These are phyloP conservation scores for Trichoderma breve DNA, from an alignment of 2,329 filamentous ascomycete genomes.

Conservation along the genomic window DNA sequence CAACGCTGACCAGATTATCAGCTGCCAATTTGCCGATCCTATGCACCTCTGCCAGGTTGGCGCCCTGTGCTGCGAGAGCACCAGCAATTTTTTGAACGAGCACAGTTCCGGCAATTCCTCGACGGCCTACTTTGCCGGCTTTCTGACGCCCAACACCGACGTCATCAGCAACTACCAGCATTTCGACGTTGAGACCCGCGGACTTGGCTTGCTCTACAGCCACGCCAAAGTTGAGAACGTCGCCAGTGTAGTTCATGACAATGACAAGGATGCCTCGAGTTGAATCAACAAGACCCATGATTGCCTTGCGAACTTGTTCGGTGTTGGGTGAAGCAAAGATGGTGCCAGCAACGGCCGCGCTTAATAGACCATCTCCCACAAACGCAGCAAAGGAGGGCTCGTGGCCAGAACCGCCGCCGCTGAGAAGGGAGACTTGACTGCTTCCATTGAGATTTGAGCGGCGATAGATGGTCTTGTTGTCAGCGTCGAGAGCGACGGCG, in stretches of 20 bases:
- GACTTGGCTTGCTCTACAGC: background rate
- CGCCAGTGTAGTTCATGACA: background rate
- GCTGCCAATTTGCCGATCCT: background rate
- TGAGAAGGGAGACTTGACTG: background rate
- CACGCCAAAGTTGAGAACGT: background rate
- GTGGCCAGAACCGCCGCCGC: background rate
- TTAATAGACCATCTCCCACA: background rate
- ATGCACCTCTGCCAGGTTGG: background rate
- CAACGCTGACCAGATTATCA: background rate
- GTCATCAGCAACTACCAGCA: background rate
- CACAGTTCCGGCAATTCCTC: background rate
- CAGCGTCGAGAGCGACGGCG: background rate
- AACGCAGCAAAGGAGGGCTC: background rate
- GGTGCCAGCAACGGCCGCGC: background rate
- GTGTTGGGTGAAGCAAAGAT: background rate
- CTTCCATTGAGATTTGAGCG: background rate
- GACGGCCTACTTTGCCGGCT: background rate
- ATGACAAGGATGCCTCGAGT: background rate
- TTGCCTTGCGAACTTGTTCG: background rate
- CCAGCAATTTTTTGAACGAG: background rate
- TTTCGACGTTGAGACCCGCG: background rate
- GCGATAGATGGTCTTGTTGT: background rate
- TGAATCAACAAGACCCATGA: background rate
- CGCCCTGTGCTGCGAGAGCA: background rate
- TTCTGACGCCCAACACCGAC: background rate